Base-by-base conservation (phyloP, 192 early-diverging fungal species). In the Entomortierella chlamydospora region DNA sequence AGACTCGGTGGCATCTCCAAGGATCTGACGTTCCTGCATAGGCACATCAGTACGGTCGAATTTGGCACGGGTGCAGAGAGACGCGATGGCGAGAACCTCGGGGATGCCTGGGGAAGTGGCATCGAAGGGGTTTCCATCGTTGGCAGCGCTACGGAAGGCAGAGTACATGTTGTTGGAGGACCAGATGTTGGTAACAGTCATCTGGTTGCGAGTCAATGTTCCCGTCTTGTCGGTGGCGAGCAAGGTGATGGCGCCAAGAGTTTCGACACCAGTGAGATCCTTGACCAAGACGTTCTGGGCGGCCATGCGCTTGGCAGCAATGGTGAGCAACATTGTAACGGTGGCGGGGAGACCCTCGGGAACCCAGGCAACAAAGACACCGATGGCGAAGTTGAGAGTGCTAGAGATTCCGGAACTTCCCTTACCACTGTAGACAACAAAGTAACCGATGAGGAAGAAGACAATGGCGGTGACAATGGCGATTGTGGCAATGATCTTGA, bases 221-320 rank as follows among this genome's bases (percentile, higher is more conserved):
- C 97, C 97, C 12, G 97, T 97, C 80, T 99, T 99, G 82, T 99
- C 97, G 1, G 96, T 99, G 29, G 97, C 97, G 33, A 99, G 87
- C 15, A 97, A 85, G 23, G 97, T 99, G 69, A 99, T 96, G 20
- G 96, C 97, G 53, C 97, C 97, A 17, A 99, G 88, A 12, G 97
- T 99, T 71, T 99, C 97, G 2, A 99, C 97, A 76, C 95, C 95
- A 64, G 95, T 93, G 41, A 98, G 84, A 73, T 97, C 95, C 73
- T 98, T 98, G 66, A 98, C 97, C 30, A 98, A 85, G 29, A 97
- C 95, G 58, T 97, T 93, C 70, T 90, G 83, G 25, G 76, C 30
- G 0, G 95, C 94, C 95, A 99, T 97, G 39, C 95, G 91, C 82
- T 97, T 96, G 56, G 97, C 97, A n/a, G 97, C 96, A 42, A 99